Evolutionary conservation across 108 stramenopile genomes (phyloP).

Genomic region (Skeletonema tropicum): DNA sequence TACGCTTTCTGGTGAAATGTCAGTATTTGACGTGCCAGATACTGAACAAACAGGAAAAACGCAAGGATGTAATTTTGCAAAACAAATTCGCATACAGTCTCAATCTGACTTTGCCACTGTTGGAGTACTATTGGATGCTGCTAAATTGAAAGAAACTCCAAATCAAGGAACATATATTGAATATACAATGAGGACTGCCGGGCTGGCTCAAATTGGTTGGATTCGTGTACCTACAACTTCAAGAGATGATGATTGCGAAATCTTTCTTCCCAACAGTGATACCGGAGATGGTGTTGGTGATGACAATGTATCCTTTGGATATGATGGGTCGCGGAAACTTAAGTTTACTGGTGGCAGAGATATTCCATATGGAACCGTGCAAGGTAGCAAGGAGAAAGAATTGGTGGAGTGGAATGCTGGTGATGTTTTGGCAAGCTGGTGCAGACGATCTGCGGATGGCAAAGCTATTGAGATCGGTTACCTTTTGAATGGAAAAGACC

Average conservation of each 20-base stretch:
- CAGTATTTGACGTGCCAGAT: conserved; percentile 42
- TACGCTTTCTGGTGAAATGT: conserved; percentile 73
- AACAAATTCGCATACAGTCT: conserved; percentile 62
- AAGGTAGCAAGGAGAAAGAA: not conserved
- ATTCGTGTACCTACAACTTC: conserved; percentile 23
- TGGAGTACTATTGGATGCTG: conserved; percentile 58
- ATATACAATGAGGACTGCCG: conserved; percentile 71
- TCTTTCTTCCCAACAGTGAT: conserved; percentile 74
- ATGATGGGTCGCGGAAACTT: conserved; percentile 76
- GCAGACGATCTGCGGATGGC: conserved; percentile 19
- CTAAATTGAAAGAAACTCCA: conserved; percentile 20
- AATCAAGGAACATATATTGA: conserved; percentile 62
- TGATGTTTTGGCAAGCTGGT: conserved; percentile 74
- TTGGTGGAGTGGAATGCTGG: conserved; percentile 58
- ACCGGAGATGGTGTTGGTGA: conserved; percentile 88
- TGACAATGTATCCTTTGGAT: conserved; percentile 68
- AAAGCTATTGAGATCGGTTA: conserved; percentile 59
- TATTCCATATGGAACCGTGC: conserved; percentile 38
- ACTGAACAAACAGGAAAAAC: not conserved
- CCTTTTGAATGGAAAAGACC: conserved; percentile 69
- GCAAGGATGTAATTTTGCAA: not conserved
- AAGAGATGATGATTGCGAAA: not conserved
- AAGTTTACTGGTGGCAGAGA: conserved; percentile 69
- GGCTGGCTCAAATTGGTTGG: conserved; percentile 87
- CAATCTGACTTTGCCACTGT: conserved; percentile 85